phyloP scores from a whole-genome alignment of 1,139 yeast genomes.

The Taphrina deformans region DNA sequence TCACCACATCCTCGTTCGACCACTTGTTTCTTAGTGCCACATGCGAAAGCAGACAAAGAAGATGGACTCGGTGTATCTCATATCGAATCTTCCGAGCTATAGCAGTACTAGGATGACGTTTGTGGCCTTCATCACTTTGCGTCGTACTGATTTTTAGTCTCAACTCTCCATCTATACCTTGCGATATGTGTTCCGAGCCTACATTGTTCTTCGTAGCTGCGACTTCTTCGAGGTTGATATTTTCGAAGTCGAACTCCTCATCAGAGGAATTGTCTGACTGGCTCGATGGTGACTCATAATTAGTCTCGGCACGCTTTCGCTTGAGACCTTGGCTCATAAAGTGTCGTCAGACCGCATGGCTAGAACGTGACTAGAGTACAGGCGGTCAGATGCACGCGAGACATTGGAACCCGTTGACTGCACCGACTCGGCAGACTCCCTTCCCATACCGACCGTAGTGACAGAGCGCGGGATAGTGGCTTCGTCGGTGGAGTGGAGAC shows the following conservation, averaged over 20 bases:
- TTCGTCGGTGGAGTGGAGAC: too few species aligned
- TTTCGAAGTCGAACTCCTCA: slow-evolving; percentile 14
- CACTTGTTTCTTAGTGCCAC: slow-evolving; percentile 68
- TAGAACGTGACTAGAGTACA: too few species aligned
- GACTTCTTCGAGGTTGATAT: background rate
- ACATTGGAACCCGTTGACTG: too few species aligned
- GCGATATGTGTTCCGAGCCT: background rate
- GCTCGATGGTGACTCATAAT: background rate
- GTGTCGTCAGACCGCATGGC: background rate
- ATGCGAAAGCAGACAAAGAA: slow-evolving; percentile 62
- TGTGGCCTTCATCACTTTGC: background rate
- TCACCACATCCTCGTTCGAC: slow-evolving; percentile 59
- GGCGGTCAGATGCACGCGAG: too few species aligned
- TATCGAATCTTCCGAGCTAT: slow-evolving; percentile 60
- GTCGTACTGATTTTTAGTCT: background rate
- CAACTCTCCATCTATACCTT: too few species aligned
- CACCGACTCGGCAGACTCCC: too few species aligned
- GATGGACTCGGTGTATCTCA: slow-evolving; percentile 59
- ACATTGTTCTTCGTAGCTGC: background rate
- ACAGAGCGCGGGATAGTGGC: too few species aligned
- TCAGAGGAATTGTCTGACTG: background rate
- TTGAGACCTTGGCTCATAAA: background rate
- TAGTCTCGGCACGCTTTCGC: background rate
- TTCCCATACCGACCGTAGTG: too few species aligned
- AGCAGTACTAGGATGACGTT: slow-evolving; percentile 44